Evolutionary conservation across 2,329 filamentous ascomycete genomes (phyloP), one percentile per base, ranked within the genome.

Genomic region (Lasiodiplodia sp.): DNA sequence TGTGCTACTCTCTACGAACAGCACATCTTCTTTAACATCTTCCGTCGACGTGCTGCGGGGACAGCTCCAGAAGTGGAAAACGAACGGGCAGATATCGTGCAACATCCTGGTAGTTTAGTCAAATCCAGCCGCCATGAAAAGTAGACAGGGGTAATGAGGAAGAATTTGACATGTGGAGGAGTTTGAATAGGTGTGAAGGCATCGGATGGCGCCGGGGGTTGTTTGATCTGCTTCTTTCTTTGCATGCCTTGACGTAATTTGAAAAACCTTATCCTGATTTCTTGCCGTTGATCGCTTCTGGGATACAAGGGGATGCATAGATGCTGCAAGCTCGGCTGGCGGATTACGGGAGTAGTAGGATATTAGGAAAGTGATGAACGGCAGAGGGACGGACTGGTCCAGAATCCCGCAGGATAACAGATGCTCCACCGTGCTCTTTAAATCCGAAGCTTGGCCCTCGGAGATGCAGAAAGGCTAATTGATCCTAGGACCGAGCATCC

Each of bases 231-330:
- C 18, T 21, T 18, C 44, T 8, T 47, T 21, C 44, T 47, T 10
- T 47, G 44, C n/a, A n/a, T 18, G 18, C n/a, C 21, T 47, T 47
- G 44, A 47, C 44, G 44, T 47, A 47, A 47, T 47, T 21, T 21
- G 2, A 47, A 21, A 47, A 47, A 47, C 44, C 38, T 60, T 60
- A 40, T 60, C 57, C 34, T 60, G 57, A 60, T 60, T 47, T 60
- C 57, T 10, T 47, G 38, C 38, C 57, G 57, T 12, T 60, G 37
- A 60, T 60, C 23, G 34, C 12, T 14, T 23, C n/a, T n/a, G 11
- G 18, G n/a, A 31, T 34, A 23, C 12, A 38, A 40, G 21, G n/a
- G 14, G 28, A 16, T 60, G 52, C 52, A 31, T 31, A 34, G 8
- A 56, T 31, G 28, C 52, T 25, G 34, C 44, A 21, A 37, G 56